phyloP scores from a whole-genome alignment of 1,284 basidiomycete genomes.

The Mycena sp. region DNA sequence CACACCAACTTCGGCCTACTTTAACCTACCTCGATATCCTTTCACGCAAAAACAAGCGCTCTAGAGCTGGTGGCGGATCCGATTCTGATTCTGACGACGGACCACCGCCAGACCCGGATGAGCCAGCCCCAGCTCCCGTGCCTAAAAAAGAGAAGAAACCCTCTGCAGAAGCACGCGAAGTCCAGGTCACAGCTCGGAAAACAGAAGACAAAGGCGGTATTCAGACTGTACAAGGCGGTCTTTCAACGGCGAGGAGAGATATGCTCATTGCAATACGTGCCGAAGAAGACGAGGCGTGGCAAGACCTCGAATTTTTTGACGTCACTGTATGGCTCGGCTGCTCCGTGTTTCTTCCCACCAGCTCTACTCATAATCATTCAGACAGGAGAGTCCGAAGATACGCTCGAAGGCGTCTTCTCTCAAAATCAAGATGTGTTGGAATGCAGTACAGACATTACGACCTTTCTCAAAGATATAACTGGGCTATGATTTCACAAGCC shows the following conservation, averaged over 20 bases:
- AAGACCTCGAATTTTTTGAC: conserved; percentile 69
- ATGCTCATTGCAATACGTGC: conserved; percentile 75
- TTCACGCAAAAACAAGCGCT: conserved; percentile 67
- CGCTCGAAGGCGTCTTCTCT: conserved; percentile 73
- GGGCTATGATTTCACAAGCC: conserved; percentile 53
- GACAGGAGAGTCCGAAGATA: conserved; percentile 63
- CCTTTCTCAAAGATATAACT: conserved; percentile 67
- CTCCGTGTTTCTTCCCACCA: not conserved
- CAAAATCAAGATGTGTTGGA: conserved; percentile 59
- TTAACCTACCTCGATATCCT: conserved; percentile 80
- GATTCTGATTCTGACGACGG: conserved; percentile 82
- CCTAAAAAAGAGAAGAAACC: conserved; percentile 69
- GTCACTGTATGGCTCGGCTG: conserved; percentile 60
- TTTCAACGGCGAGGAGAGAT: conserved; percentile 72
- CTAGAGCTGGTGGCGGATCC: conserved; percentile 54
- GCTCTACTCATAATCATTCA: conserved; percentile 38
- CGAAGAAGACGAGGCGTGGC: conserved; percentile 82
- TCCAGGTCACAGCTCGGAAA: conserved; percentile 78
- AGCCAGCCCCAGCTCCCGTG: conserved; percentile 55
- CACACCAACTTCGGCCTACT: conserved; percentile 81
- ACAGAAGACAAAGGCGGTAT: conserved; percentile 64
- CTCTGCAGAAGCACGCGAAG: conserved; percentile 69
- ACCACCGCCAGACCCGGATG: conserved; percentile 82
- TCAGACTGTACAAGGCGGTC: conserved; percentile 58
- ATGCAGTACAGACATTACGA: conserved; percentile 68